A percentile compares a stretch with the other conserved stretches of the same genome.
Evolutionary conservation across 2,329 filamentous ascomycete genomes (phyloP).

Genomic region (Colletotrichum lupini): DNA sequence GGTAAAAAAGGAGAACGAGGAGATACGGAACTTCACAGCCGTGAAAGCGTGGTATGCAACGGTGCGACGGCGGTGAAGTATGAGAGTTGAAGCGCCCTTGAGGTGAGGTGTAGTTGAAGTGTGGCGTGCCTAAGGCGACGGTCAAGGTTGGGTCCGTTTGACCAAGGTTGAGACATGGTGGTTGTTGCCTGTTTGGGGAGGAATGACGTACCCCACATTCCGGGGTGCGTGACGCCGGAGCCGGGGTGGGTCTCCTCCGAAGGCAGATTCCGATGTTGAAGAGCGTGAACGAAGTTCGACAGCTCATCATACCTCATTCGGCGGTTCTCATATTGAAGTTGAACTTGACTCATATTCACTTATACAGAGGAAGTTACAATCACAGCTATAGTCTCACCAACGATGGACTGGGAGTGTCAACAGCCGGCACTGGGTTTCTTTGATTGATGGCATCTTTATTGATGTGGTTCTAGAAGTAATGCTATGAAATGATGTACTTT

Average conservation of each 20-base stretch:
- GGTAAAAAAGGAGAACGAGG: background rate
- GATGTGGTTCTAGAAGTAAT: background rate
- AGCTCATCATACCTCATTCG: too few relatives aligned
- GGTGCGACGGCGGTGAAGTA: background rate
- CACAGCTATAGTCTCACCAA: background rate
- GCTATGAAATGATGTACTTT: background rate
- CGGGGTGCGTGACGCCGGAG: constrained; percentile 4
- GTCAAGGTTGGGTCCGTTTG: background rate
- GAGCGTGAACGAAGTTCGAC: background rate
- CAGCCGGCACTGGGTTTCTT: background rate
- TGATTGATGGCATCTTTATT: background rate
- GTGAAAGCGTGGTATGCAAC: background rate
- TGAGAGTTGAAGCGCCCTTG: background rate
- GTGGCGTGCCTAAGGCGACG: background rate
- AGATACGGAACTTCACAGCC: background rate
- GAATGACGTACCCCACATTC: constrained; percentile 31
- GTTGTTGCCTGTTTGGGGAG: constrained; percentile 28
- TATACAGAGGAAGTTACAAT: background rate
- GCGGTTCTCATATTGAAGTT: background rate
- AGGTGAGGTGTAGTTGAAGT: background rate
- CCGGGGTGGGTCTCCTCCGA: background rate
- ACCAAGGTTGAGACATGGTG: constrained; percentile 2
- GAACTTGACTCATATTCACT: background rate
- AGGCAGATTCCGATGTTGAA: background rate
- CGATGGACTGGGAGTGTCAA: background rate